A percentile compares a stretch with the other conserved stretches of the same genome.
Conservation (phyloP, 2,329 filamentous ascomycete genomes). For the Daldinia eschscholtzii region DNA sequence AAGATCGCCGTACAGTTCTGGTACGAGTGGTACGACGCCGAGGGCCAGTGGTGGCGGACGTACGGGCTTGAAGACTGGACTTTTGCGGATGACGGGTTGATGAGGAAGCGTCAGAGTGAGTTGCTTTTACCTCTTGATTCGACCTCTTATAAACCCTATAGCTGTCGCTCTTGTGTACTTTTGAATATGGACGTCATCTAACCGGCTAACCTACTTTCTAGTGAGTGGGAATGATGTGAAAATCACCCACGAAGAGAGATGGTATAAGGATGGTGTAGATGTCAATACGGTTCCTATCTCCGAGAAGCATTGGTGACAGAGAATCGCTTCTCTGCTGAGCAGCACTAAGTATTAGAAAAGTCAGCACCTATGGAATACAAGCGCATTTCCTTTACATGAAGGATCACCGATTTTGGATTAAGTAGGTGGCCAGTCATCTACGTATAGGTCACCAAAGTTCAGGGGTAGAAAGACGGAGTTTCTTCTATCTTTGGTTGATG, state of each 20-base stretch:
- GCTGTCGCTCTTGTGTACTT: background rate
- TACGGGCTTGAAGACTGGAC: constrained; percentile 89
- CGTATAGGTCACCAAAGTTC: no score
- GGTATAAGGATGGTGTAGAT: constrained; percentile 78
- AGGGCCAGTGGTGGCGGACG: constrained; percentile 85
- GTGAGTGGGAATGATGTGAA: constrained; percentile 80
- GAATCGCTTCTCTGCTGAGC: background rate
- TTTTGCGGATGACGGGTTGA: constrained; percentile 75
- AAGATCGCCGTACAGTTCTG: constrained; percentile 87
- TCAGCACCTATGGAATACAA: background rate
- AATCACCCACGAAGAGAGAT: constrained; percentile 72
- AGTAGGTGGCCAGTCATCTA: background rate
- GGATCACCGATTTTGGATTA: background rate
- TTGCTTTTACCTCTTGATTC: background rate
- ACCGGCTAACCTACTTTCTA: constrained; percentile 5
- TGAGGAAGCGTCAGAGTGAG: constrained; percentile 75
- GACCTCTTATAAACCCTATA: no score
- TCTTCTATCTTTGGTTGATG: background rate
- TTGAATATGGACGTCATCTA: no score
- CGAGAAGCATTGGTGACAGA: constrained; percentile 74
- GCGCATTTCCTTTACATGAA: no score
- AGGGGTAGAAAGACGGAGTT: background rate
- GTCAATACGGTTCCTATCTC: constrained; percentile 75
- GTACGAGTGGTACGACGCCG: constrained; percentile 82
- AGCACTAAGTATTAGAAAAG: background rate